Evolutionary conservation across 1,139 yeast genomes (phyloP), one percentile per base, ranked within the genome.

Genomic region (Blastobotrys serpentis): DNA sequence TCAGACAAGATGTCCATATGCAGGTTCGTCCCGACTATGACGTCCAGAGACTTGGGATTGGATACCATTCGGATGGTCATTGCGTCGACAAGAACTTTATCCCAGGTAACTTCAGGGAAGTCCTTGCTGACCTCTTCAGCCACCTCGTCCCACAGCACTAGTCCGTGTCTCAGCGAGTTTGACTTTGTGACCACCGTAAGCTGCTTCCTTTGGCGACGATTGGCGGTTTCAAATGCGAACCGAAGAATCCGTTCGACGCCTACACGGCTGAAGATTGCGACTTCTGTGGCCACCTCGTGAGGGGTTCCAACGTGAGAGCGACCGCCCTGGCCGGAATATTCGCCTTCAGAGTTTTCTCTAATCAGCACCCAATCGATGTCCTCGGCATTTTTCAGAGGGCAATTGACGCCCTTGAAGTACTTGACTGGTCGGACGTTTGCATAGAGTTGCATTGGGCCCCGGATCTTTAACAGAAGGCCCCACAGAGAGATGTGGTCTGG

Each of bases 291-390:
- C 57, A 90, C 90, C 57, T 90, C 86, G 77, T 92, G 98, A 8
- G 40, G 44, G 19, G 30, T 23, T 4, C 34, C 34, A 17, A 43
- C 29, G 21, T 32, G 42, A 4, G 22, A 33, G 11, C 23, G 32
- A 11, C 38, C 38, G 77, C 92, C 98, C 62, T 92, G 90, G 74
- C 98, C 98, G 37, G 97, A 89, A 77, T 92, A 92, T 75, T 92
- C 98, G 74, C 98, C 98, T 75, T 92, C 98, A 62, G 98, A 92
- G 81, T 92, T 92, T 76, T 92, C 98, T 79, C 98, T 88, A 71
- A 92, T 89, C 67, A 92, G 79, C 46, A 92, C 97, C 56, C 96
- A 85, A 74, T 92, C 95, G 59, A 92, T 97, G 69, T 87, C 79
- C 6, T 11, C 18, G 4, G 17, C 21, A 4, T 14, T 4, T 4